A percentile compares a stretch with the other conserved stretches of the same genome.
Evolutionary conservation across 352 stramenopile species (phyloP).

Genomic region (Globisporangium echinulatum): DNA sequence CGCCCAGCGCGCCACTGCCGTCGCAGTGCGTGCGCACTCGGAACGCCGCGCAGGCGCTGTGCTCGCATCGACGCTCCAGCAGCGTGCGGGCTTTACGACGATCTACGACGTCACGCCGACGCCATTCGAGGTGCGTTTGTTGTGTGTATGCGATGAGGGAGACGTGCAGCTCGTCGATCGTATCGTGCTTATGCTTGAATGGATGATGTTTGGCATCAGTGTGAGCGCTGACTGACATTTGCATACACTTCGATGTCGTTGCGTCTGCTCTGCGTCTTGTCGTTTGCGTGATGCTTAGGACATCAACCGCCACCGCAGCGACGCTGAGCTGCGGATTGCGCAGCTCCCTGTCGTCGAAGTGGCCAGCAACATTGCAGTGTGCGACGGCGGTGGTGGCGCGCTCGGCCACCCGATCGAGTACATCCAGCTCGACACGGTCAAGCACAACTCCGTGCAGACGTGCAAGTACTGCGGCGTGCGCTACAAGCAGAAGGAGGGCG

Average conservation of each 20-base stretch:
- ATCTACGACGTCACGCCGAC: conserved; percentile 61
- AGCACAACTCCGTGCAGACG: conserved; percentile 57
- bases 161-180: background rate
- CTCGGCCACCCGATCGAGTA: conserved; percentile 96
- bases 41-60: conserved; percentile 4
- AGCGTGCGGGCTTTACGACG: conserved; percentile 44
- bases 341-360: conserved; percentile 90
- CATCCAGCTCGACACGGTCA: conserved; percentile 88
- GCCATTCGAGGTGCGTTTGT: conserved; percentile 42
- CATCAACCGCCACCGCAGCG: conserved; percentile 81
- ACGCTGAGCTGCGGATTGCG: conserved; percentile 86
- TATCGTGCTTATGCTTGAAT: too few relatives aligned
- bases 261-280: background rate
- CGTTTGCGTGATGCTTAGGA: conserved; percentile 26
- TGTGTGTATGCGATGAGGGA: background rate
- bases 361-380: conserved; percentile 88
- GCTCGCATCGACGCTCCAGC: conserved; percentile 16
- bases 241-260: background rate
- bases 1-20: conserved; percentile 19
- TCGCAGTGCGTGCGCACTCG: conserved; percentile 8
- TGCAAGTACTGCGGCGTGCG: conserved; percentile 93
- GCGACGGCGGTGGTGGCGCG: conserved; percentile 93
- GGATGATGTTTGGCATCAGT: background rate
- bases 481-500: conserved; percentile 82
- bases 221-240: background rate